Percentiles rank a stretch among this genome's conserved stretches.
Conservation (phyloP, 257 asterid species). For the Agastache rugosa region DNA sequence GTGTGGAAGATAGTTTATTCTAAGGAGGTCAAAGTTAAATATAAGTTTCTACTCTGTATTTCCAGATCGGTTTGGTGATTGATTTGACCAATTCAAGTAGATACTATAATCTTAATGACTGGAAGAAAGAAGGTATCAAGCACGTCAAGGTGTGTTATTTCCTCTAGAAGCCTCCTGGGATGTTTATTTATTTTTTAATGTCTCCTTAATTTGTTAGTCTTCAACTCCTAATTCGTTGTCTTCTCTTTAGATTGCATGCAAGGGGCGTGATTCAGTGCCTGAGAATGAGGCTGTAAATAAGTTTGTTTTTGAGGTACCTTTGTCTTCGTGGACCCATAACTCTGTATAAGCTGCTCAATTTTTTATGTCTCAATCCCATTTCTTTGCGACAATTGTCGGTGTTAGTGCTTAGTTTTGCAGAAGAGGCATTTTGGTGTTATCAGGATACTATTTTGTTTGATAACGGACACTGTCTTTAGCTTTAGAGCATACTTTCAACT, state of each 20-base stretch:
- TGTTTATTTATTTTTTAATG: conserved; percentile 12
- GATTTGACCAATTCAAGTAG: conserved; percentile 94
- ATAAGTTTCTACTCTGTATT: conserved; percentile 41
- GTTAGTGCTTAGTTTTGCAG: background rate
- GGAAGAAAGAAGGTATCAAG: conserved; percentile 84
- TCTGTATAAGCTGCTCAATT: conserved; percentile 6
- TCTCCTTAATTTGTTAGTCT: conserved; percentile 24
- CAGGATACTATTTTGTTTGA: conserved; percentile 6
- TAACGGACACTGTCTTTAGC: conserved; percentile 4
- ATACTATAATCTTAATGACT: conserved; percentile 72
- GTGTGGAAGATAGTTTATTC: background rate
- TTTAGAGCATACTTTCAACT: conserved; percentile 5
- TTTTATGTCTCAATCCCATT: conserved; percentile 15
- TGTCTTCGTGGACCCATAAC: conserved; percentile 17
- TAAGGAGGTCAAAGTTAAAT: conserved; percentile 26
- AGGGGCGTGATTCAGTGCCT: conserved; percentile 98
- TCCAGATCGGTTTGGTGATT: conserved; percentile 95
- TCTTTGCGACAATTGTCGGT: conserved; percentile 23
- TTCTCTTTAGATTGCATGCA: conserved; percentile 81
- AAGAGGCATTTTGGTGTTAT: conserved; percentile 11
- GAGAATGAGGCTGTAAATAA: conserved; percentile 86
- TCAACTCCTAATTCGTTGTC: conserved; percentile 38
- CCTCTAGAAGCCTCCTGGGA: conserved; percentile 31
- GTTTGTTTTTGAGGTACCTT: conserved; percentile 83
- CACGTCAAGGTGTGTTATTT: conserved; percentile 81